Evolutionary conservation across 306 rosid genomes (phyloP).

Genomic region (Echinosophora koreensis): DNA sequence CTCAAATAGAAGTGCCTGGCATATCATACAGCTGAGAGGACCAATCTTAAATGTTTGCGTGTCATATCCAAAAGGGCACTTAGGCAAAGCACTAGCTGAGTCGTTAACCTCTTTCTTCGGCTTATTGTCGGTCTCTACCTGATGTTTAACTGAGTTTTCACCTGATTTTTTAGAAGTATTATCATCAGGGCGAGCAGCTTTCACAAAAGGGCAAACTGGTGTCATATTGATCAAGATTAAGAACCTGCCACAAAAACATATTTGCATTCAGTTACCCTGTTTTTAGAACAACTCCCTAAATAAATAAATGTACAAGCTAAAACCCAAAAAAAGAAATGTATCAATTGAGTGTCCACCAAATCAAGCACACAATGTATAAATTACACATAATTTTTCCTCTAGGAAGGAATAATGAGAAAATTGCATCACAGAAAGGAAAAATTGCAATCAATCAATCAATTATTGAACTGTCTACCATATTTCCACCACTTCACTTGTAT

Average conservation of each 20-base stretch:
- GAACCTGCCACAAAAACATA: conserved; percentile 43
- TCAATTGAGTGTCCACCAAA: conserved; percentile 9
- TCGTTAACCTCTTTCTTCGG: conserved; percentile 52
- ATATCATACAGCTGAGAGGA: conserved; percentile 91
- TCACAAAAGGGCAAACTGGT: conserved; percentile 93
- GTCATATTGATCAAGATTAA: conserved; percentile 63
- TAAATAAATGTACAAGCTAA: conserved; percentile 23
- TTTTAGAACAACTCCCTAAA: neutral
- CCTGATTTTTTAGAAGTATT: conserved; percentile 54
- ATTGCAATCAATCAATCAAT: neutral
- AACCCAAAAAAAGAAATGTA: neutral
- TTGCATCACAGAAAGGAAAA: neutral
- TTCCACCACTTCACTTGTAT: neutral
- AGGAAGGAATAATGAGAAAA: neutral
- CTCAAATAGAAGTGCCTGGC: conserved; percentile 63
- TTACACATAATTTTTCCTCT: neutral
- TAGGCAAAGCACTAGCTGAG: conserved; percentile 54
- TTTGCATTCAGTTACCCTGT: conserved; percentile 13
- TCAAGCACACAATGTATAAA: conserved; percentile 1
- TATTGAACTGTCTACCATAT: neutral
- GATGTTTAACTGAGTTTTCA: conserved; percentile 54
- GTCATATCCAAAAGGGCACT: conserved; percentile 92
- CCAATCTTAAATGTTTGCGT: conserved; percentile 88
- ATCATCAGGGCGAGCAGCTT: conserved; percentile 85
- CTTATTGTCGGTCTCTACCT: conserved; percentile 55